phyloP scores from a whole-genome alignment of 345 rosid genomes.

The Corymbia maculata region DNA sequence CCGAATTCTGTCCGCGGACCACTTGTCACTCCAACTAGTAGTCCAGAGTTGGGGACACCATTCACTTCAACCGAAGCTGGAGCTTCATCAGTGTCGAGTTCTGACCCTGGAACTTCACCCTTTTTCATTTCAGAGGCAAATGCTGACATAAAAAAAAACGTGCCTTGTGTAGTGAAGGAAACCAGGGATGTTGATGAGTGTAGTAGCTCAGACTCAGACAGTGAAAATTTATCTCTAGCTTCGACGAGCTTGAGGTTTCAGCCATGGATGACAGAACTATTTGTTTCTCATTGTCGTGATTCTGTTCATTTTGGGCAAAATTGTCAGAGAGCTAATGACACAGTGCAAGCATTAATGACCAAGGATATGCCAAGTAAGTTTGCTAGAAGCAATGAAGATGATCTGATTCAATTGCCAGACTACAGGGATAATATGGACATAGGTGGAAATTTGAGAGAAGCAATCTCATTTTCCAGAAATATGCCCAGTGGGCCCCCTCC shows the following conservation, averaged over 20 bases:
- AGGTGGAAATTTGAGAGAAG: slow-evolving; percentile 81
- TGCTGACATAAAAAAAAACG: slow-evolving; percentile 61
- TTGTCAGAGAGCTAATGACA: slow-evolving; percentile 16
- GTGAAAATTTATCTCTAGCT: slow-evolving; percentile 62
- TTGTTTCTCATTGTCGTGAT: slow-evolving; percentile 35
- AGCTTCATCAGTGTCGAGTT: slow-evolving; percentile 92
- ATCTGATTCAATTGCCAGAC: slow-evolving; percentile 40
- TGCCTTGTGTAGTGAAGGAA: slow-evolving; percentile 45
- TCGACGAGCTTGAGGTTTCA: slow-evolving; percentile 81
- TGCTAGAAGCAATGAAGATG: slow-evolving; percentile 29
- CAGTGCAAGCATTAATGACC: slow-evolving; percentile 8
- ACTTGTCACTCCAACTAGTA: slow-evolving; percentile 79
- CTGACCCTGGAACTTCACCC: slow-evolving; percentile 93
- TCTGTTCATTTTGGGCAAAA: slow-evolving; percentile 38
- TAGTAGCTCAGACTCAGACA: slow-evolving; percentile 65
- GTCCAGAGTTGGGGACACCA: slow-evolving; percentile 97
- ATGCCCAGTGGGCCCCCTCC: slow-evolving; percentile 95
- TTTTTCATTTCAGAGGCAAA: slow-evolving; percentile 47
- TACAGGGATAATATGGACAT: slow-evolving; percentile 47
- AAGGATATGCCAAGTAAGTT: slow-evolving; percentile 13
- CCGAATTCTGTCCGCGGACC: slow-evolving; percentile 54
- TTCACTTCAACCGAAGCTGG: slow-evolving; percentile 93
- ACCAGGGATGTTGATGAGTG: slow-evolving; percentile 43
- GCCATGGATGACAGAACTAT: slow-evolving; percentile 75
- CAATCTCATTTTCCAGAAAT: slow-evolving; percentile 69